Base-by-base conservation (phyloP, 1,284 basidiomycete species). In the Inonotus hispidus region DNA sequence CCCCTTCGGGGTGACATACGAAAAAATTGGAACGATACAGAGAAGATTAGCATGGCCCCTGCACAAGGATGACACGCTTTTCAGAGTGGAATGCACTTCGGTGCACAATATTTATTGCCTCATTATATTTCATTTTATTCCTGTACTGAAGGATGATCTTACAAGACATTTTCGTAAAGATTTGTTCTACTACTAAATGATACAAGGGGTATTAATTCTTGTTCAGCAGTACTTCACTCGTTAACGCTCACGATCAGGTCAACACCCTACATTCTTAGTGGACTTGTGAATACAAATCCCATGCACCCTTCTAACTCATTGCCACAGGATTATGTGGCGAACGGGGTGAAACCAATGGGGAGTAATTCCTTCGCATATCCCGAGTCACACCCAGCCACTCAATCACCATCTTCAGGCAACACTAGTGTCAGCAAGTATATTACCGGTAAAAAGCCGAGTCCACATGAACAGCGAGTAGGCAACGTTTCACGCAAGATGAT, bases 1-100 rank as follows among this genome's bases (percentile, higher is more conserved):
- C 63, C 63, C 63, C 63, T 64, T 64, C 56, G 63, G 63, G 63
- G 63, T 64, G 63, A 64, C 63, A 64, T 61, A 64, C 63, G 62
- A 64, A 61, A 64, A 64, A 64, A 64, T 64, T 64, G 63, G 63
- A 64, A 64, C 63, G 59, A 64, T 64, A 64, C 63, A 64, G 63
- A 64, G 63, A 64, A 64, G 63, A 64, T 64, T 64, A 64, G 63
- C 63, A 64, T 64, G 63, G 63, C 63, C 63, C 63, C 63, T 64
- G 63, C 63, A 64, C 63, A 64, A 64, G 63, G 63, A 64, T 64
- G 63, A 64, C 63, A 64, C 63, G 63, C 63, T 64, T 64, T 64
- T 64, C 63, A 64, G 63, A 61, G 63, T 64, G 63, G 63, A 64
- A 64, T 62, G 63, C 63, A 61, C 63, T 61, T 64, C 63, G 63